Conservation (phyloP, 2,329 filamentous ascomycete species). For the Penicillium sp. region DNA sequence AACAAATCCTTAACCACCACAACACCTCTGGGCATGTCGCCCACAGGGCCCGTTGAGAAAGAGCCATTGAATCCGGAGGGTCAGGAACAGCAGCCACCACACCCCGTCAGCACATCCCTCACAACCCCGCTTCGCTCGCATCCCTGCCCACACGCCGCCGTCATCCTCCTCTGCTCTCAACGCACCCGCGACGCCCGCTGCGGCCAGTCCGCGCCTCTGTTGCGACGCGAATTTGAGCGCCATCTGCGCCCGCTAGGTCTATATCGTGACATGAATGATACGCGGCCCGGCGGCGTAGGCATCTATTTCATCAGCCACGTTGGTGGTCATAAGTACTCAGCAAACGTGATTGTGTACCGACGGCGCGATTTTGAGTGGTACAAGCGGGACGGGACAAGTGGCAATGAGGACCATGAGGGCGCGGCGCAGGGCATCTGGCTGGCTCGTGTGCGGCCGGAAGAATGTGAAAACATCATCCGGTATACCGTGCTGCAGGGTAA, state of each 20-base stretch:
- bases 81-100: slow-evolving; percentile 24
- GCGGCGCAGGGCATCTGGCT: slow-evolving; percentile 93
- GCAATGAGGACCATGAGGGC: slow-evolving; percentile 53
- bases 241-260: slow-evolving; percentile 83
- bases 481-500: slow-evolving; percentile 93
- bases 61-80: slow-evolving; percentile 10
- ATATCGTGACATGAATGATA: slow-evolving; percentile 84
- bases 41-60: slow-evolving; percentile 23
- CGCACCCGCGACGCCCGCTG: slow-evolving; percentile 92
- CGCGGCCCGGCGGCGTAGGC: slow-evolving; percentile 86
- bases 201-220: slow-evolving; percentile 86
- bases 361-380: slow-evolving; percentile 52
- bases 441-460: slow-evolving; percentile 79
- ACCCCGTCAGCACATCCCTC: slow-evolving; percentile 34
- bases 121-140: slow-evolving; percentile 57
- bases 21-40: slow-evolving; percentile 60
- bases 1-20: slow-evolving; percentile 74
- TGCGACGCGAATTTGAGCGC: slow-evolving; percentile 86
- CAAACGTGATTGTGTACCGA: slow-evolving; percentile 92
- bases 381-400: slow-evolving; percentile 31
- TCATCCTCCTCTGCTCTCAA: slow-evolving; percentile 93
- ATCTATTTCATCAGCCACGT: slow-evolving; percentile 97
- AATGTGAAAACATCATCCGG: slow-evolving; percentile 88
- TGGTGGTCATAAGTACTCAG: slow-evolving; percentile 93
- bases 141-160: slow-evolving; percentile 77